Conservation (phyloP, 305 asterid species). For the Fraxinus sp. region DNA sequence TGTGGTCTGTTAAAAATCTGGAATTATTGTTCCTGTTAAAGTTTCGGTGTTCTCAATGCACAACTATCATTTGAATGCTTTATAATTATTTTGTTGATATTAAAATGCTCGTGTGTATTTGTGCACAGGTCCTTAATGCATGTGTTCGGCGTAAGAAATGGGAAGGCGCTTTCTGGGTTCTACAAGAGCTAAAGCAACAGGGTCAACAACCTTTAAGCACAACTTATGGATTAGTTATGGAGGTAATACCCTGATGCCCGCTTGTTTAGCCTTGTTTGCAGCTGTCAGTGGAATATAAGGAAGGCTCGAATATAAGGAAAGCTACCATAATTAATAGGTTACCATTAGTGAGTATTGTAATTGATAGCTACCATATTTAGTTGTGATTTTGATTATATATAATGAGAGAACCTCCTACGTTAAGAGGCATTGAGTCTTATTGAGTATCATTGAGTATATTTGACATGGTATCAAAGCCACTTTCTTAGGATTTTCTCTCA, state of each 20-base stretch:
- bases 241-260: constrained; percentile 44
- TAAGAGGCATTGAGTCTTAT: background rate
- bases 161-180: constrained; percentile 99
- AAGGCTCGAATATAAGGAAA: background rate
- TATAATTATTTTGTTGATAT: background rate
- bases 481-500: background rate
- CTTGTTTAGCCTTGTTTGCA: background rate
- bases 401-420: background rate
- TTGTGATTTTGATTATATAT: background rate
- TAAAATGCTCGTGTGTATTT: constrained; percentile 8
- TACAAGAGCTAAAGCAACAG: constrained; percentile 69
- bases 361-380: background rate
- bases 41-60: background rate
- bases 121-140: constrained; percentile 76
- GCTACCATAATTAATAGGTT: background rate
- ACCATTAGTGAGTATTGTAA: background rate
- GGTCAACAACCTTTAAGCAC: constrained; percentile 66
- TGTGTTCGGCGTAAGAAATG: constrained; percentile 77
- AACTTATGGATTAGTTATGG: constrained; percentile 92
- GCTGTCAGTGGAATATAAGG: background rate
- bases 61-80: background rate
- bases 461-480: background rate
- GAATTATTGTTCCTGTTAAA: constrained; percentile 5
- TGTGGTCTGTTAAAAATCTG: background rate
- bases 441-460: background rate